Evolutionary conservation across 2,329 filamentous ascomycete genomes (phyloP).

Genomic region (Ramularia collo-cygni): DNA sequence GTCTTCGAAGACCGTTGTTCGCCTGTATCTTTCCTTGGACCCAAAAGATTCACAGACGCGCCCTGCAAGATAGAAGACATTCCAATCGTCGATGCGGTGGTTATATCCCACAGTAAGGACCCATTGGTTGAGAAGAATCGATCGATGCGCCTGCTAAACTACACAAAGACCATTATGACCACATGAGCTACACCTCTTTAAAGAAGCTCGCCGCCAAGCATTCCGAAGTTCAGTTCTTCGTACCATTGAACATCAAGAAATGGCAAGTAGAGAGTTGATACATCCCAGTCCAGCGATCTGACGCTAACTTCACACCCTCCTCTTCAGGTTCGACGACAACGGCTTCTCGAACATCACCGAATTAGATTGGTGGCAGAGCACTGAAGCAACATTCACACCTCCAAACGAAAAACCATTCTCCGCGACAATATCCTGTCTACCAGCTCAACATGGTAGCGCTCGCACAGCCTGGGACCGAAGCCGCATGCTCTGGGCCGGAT

Average conservation of each 20-base stretch:
- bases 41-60: constrained; percentile 69
- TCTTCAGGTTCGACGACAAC: constrained; percentile 49
- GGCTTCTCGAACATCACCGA: constrained; percentile 76
- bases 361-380: constrained; percentile 91
- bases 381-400: constrained; percentile 59
- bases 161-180: constrained; percentile 71
- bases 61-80: constrained; percentile 75
- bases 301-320: too few relatives aligned
- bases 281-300: too few relatives aligned
- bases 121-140: too few relatives aligned
- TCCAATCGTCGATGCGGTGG: constrained; percentile 63
- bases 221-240: constrained; percentile 80
- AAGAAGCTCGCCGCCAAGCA: constrained; percentile 62
- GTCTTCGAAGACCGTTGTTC: constrained; percentile 86
- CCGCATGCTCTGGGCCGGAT: constrained; percentile 80
- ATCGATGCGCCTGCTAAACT: too few relatives aligned
- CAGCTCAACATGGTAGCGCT: constrained; percentile 75
- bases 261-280: too few relatives aligned
- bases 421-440: constrained; percentile 69
- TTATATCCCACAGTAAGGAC: constrained; percentile 61
- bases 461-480: constrained; percentile 62
- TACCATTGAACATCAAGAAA: constrained; percentile 70
- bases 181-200: constrained; percentile 72
- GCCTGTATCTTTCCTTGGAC: constrained; percentile 62
- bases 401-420: constrained; percentile 46